These are phyloP conservation scores for Cyphellophora attinorum DNA, from an alignment of 2,329 filamentous ascomycete genomes.

Conservation along the genomic window DNA sequence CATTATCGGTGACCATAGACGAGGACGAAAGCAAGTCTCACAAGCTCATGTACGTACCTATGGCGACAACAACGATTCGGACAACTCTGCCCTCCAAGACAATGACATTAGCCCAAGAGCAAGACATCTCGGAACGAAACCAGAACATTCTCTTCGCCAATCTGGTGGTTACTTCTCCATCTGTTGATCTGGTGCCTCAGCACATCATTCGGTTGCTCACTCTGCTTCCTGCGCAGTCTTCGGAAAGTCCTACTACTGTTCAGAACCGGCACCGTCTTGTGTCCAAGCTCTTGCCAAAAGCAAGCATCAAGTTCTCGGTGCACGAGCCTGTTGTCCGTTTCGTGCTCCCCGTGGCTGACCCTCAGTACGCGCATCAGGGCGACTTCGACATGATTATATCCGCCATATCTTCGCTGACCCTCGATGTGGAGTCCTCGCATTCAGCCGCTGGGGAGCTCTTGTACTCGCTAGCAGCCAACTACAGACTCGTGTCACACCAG, in stretches of 20 bases:
- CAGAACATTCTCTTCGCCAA: conserved; percentile 96
- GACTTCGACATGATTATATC: conserved; percentile 95
- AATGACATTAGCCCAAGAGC: conserved; percentile 63
- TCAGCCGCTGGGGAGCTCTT: conserved; percentile 73
- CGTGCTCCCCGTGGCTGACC: conserved; percentile 64
- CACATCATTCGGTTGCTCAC: conserved; percentile 80
- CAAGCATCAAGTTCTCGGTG: conserved; percentile 88
- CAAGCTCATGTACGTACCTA: conserved; percentile 83
- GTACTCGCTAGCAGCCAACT: conserved; percentile 74
- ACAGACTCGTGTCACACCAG: conserved; percentile 75
- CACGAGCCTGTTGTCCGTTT: conserved; percentile 93
- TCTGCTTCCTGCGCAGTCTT: conserved; percentile 44
- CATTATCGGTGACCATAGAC: conserved; percentile 83
- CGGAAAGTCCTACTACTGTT: conserved; percentile 22
- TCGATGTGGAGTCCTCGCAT: conserved; percentile 95
- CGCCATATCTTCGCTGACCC: conserved; percentile 82
- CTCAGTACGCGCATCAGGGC: conserved; percentile 48
- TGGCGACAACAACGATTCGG: conserved; percentile 91
- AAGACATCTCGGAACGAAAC: conserved; percentile 71
- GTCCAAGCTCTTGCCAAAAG: conserved; percentile 85
- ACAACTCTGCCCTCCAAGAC: conserved; percentile 94
- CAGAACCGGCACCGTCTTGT: conserved; percentile 56
- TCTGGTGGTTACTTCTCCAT: conserved; percentile 89
- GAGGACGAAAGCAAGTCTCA: conserved; percentile 81
- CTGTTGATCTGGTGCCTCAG: conserved; percentile 82